phyloP scores from a whole-genome alignment of 495 filamentous ascomycete genomes.

The Podospora conica region DNA sequence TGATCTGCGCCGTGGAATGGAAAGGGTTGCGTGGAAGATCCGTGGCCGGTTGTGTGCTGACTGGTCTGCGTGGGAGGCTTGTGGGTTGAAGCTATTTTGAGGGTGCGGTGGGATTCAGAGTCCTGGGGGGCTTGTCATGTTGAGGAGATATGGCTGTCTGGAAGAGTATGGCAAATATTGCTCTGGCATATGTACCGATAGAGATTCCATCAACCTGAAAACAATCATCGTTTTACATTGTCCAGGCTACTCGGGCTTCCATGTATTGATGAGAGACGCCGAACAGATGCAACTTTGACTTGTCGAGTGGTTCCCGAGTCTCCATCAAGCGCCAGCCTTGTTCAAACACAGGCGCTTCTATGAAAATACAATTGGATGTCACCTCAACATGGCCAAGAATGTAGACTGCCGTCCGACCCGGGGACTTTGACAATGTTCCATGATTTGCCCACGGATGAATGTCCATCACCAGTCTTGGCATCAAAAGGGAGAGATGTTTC shows the following conservation, averaged over 20 bases:
- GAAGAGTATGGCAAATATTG: not conserved
- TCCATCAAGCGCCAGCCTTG: not conserved
- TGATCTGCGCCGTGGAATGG: not conserved
- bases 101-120: not conserved
- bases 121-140: not conserved
- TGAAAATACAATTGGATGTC: not conserved
- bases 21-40: not conserved
- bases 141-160: not conserved
- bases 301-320: not conserved
- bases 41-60: not conserved
- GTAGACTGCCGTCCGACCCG: not conserved
- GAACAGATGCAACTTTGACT: not conserved
- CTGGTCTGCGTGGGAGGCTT: not conserved
- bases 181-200: not conserved
- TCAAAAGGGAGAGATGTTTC: not conserved
- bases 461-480: constrained; percentile 6
- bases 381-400: not conserved
- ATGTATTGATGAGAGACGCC: not conserved
- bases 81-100: not conserved
- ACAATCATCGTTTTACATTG: no score
- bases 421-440: not conserved
- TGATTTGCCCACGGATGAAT: constrained; percentile 1
- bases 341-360: not conserved
- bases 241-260: not conserved
- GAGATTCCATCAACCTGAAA: no score